These are phyloP conservation scores for Aspergillus brunneoviolaceus DNA, from an alignment of 2,329 filamentous ascomycete genomes.

Conservation along the genomic window DNA sequence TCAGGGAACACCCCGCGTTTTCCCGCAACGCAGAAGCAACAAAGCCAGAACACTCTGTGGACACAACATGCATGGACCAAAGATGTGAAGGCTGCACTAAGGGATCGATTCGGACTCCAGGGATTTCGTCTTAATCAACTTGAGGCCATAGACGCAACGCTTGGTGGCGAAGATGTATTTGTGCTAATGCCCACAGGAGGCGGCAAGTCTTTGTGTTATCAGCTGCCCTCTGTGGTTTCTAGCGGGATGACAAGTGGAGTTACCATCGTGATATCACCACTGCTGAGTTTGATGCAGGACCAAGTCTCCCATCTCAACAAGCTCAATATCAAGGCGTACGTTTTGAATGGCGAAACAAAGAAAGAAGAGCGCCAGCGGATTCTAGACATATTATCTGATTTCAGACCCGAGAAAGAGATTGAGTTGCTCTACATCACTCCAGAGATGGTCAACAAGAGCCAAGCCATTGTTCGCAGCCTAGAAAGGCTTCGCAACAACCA, in stretches of 20 bases:
- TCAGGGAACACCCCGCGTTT: conserved; percentile 38
- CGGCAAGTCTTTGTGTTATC: conserved; percentile 95
- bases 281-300: conserved; percentile 96
- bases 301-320: conserved; percentile 80
- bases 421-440: conserved; percentile 94
- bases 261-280: conserved; percentile 89
- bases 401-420: conserved; percentile 70
- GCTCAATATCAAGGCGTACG: conserved; percentile 73
- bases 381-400: conserved; percentile 61
- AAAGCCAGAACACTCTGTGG: conserved; percentile 40
- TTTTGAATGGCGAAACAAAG: conserved; percentile 76
- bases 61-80: conserved; percentile 76
- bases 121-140: conserved; percentile 90
- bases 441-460: conserved; percentile 89
- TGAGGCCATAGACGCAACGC: conserved; percentile 91
- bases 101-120: conserved; percentile 77
- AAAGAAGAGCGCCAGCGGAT: conserved; percentile 64
- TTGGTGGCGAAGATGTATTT: conserved; percentile 85
- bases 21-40: conserved; percentile 33
- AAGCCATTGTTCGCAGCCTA: conserved; percentile 65
- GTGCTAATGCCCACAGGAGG: conserved; percentile 97
- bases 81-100: conserved; percentile 78
- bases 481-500: conserved; percentile 65
- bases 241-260: conserved; percentile 79
- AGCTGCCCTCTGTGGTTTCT: conserved; percentile 80